Conservation (phyloP, 2,329 filamentous ascomycete species). For the Colletotrichum nymphaeae region DNA sequence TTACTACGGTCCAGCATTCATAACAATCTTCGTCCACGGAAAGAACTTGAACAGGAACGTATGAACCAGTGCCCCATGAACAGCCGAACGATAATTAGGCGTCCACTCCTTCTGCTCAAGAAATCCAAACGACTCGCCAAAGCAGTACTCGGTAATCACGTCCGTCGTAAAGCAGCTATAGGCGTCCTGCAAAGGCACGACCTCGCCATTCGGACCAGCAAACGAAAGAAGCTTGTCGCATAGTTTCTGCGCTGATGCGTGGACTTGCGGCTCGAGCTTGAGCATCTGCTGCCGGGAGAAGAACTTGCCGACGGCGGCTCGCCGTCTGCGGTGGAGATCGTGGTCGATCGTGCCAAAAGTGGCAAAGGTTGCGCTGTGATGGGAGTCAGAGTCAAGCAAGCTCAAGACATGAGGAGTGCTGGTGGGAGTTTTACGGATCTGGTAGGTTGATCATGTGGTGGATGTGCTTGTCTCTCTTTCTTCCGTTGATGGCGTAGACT, state of each 20-base stretch:
- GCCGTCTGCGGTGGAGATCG: conserved; percentile 46
- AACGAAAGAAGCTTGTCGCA: conserved; percentile 36
- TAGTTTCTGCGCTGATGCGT: conserved; percentile 1
- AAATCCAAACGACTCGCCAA: conserved; percentile 48
- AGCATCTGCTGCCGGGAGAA: conserved; percentile 43
- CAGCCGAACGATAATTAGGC: conserved; percentile 43
- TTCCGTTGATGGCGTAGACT: conserved; percentile 44
- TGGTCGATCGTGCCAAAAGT: conserved; percentile 46
- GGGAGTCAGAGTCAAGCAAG: not conserved
- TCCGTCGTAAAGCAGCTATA: conserved; percentile 53
- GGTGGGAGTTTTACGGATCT: not conserved
- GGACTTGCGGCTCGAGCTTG: conserved; percentile 3
- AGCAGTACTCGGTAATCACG: conserved; percentile 48
- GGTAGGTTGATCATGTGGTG: conserved; percentile 11
- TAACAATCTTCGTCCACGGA: not conserved
- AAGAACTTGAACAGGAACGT: conserved; percentile 7
- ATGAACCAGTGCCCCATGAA: not conserved
- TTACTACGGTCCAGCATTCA: not conserved
- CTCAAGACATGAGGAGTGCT: too few species aligned
- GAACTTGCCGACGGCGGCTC: conserved; percentile 44
- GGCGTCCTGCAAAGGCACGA: conserved; percentile 47
- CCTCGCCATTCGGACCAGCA: conserved; percentile 18
- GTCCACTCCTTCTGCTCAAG: conserved; percentile 45
- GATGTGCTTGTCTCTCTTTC: conserved; percentile 10
- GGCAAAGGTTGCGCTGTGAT: not conserved